These are phyloP conservation scores for Sugiyamaella paludigena DNA, from an alignment of 1,139 yeast genomes.

Conservation along the genomic window DNA sequence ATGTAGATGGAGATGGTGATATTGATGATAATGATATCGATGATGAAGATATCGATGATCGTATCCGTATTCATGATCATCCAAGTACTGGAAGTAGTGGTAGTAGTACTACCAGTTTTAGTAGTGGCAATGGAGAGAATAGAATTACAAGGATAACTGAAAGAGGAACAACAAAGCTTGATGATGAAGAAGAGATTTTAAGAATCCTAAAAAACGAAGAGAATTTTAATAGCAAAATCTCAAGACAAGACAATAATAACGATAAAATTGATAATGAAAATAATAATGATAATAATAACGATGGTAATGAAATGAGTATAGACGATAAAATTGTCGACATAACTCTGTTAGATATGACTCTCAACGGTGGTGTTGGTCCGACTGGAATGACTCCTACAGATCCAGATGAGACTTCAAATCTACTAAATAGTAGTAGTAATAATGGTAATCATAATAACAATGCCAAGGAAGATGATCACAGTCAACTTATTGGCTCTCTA, in stretches of 20 bases:
- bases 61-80: slow-evolving; percentile 2
- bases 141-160: too few species aligned
- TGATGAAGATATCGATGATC: neutral
- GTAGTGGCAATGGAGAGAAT: slow-evolving; percentile 1
- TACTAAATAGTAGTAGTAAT: neutral
- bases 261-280: slow-evolving; percentile 3
- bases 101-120: neutral
- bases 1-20: neutral
- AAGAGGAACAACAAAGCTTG: too few species aligned
- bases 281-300: neutral
- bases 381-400: neutral
- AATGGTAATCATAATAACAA: neutral
- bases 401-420: neutral
- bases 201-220: slow-evolving; percentile 6
- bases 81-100: slow-evolving; percentile 11
- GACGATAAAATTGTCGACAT: too few species aligned
- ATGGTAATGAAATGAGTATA: too few species aligned
- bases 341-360: too few species aligned
- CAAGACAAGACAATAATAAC: slow-evolving; percentile 2
- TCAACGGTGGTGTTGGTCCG: too few species aligned
- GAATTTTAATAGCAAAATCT: neutral
- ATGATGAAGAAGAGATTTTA: slow-evolving; percentile 7
- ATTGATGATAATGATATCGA: neutral
- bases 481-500: slow-evolving; percentile 1
- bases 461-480: neutral